Evolutionary conservation across 192 early-diverging fungal species (phyloP), one percentile per base, ranked within the genome.

Genomic region (Backusella sp.): DNA sequence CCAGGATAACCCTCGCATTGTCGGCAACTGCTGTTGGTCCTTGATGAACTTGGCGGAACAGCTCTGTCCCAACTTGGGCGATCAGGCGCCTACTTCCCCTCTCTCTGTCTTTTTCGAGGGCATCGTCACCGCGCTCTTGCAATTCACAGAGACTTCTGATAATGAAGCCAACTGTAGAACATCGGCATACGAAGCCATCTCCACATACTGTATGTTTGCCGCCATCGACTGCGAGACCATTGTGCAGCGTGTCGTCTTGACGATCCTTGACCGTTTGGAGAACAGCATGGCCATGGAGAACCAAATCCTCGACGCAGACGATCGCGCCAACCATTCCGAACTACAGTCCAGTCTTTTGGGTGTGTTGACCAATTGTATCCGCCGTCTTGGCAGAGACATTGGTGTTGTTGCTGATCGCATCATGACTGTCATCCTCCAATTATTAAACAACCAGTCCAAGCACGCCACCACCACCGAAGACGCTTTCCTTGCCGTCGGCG

Each of bases 1-100:
- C 68, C 86, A 85, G 39, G 98, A 99, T 73, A 91, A 84, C 39
- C 91, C 93, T 67, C 92, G 97, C 44, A 94, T 99, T 76, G 94
- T 96, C 8, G 88, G 94, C 21, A 98, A 96, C 88, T 98, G 97
- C 86, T 97, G 96, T 74, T 97, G 97, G 96, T 92, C 95, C 6
- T 77, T 99, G 74, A 97, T 97, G 88, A 96, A 94, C 75, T 86
- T 99, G 67, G 90, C 95, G 53, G 96, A 98, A 83, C 91, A 94
- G 78, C 82, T 95, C 39, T 90, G 88, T 73, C 86, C 88, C 66
- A 79, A 76, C 23, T 82, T 87, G 49, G 87, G 89, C 23, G 66
- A 74, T 12, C 88, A 91, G 21, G 84, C 86, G 1, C 84, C 86
- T 0, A 91, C 95, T 1, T 93, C 90, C 73, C 72, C 85, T 9